Evolutionary conservation across 2,329 filamentous ascomycete genomes (phyloP).

Genomic region (Monascus ruber): DNA sequence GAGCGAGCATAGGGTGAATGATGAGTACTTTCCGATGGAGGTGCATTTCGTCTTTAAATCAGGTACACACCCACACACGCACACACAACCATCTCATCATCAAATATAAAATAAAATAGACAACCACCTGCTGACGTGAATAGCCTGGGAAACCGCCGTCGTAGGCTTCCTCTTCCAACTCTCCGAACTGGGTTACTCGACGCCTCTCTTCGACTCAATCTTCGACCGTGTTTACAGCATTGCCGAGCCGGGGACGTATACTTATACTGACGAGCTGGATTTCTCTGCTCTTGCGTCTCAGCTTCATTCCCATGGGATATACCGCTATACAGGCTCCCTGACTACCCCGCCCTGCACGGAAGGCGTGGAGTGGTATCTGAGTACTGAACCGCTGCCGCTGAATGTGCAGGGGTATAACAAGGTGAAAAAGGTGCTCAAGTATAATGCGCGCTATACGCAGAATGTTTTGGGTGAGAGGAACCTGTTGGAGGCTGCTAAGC

Average conservation of each 20-base stretch:
- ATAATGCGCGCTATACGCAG: constrained; percentile 46
- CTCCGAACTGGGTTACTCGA: constrained; percentile 22
- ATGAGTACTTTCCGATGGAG: constrained; percentile 41
- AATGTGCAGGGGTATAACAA: constrained; percentile 39
- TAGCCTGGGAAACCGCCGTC: constrained; percentile 20
- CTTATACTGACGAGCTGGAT: constrained; percentile 28
- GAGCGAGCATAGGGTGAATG: constrained; percentile 44
- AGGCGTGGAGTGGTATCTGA: constrained; percentile 34
- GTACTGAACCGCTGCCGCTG: constrained; percentile 37
- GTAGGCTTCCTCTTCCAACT: constrained; percentile 34
- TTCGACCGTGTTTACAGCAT: constrained; percentile 34
- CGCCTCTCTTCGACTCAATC: constrained; percentile 37
- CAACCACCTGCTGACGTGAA: too few species aligned
- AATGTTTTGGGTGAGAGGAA: constrained; percentile 37
- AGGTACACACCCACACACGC: too few species aligned
- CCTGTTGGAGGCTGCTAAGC: constrained; percentile 17
- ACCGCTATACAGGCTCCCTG: constrained; percentile 47
- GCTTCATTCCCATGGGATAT: constrained; percentile 30
- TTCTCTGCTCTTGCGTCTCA: constrained; percentile 31
- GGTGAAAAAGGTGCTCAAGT: constrained; percentile 44
- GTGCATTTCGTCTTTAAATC: constrained; percentile 49
- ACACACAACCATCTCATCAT: too few species aligned
- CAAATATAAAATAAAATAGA: too few species aligned
- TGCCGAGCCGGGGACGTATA: constrained; percentile 27
- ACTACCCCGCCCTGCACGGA: constrained; percentile 54